phyloP scores from a whole-genome alignment of 345 rosid genomes.

The Toxicodendron radicans region DNA sequence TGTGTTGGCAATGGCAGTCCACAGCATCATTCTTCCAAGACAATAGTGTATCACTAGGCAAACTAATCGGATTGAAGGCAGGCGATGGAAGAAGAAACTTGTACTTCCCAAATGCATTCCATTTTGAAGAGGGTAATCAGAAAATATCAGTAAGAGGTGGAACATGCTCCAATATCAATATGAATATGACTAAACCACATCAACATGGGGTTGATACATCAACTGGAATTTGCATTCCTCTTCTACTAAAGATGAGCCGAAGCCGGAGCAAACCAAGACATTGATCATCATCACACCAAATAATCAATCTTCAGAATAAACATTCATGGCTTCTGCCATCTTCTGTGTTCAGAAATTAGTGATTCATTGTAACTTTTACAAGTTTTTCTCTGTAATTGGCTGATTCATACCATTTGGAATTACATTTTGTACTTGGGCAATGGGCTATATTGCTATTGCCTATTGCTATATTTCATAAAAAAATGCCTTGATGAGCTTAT shows the following conservation, averaged over 20 bases:
- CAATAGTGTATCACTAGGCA: conserved; percentile 43
- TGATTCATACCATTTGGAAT: not conserved
- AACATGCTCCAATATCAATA: conserved; percentile 1
- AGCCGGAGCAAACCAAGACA: conserved; percentile 35
- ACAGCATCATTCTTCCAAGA: conserved; percentile 60
- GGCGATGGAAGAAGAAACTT: conserved; percentile 33
- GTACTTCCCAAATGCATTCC: conserved; percentile 30
- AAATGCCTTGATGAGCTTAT: no score
- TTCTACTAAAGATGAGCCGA: conserved; percentile 40
- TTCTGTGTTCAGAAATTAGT: not conserved
- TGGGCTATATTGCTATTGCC: not conserved
- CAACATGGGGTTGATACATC: conserved; percentile 22
- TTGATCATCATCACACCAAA: conserved; percentile 12
- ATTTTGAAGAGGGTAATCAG: conserved; percentile 17
- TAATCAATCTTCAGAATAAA: not conserved
- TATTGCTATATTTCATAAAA: no score
- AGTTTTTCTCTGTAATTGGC: not conserved
- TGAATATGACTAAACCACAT: conserved; percentile 7
- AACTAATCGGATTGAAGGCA: conserved; percentile 43
- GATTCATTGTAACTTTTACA: not conserved
- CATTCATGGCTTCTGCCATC: not conserved
- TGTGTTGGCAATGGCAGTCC: conserved; percentile 31
- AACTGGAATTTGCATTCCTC: conserved; percentile 52
- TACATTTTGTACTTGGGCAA: not conserved
- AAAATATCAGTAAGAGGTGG: not conserved